These are phyloP conservation scores for Platanthera guangdongensis DNA, from an alignment of 106 monocot species.

Conservation along the genomic window DNA sequence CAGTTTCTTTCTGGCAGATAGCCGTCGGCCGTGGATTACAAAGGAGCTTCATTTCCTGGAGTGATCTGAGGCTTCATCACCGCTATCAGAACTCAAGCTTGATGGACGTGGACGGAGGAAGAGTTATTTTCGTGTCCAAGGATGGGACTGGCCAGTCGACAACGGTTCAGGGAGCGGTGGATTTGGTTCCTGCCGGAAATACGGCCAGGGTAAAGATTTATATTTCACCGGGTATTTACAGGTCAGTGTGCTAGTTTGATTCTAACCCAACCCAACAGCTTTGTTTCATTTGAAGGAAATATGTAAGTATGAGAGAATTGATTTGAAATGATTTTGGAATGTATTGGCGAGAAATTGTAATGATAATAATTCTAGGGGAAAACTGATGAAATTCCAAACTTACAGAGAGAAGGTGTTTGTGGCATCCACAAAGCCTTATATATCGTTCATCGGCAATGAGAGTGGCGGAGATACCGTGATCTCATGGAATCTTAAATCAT, in stretches of 20 bases:
- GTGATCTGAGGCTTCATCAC: slow-evolving; percentile 21
- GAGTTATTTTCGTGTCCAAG: slow-evolving; percentile 48
- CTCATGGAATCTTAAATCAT: slow-evolving; percentile 41
- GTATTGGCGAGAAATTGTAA: no score
- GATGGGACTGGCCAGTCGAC: slow-evolving; percentile 54
- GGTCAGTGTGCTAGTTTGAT: slow-evolving; percentile 20
- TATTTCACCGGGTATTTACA: slow-evolving; percentile 58
- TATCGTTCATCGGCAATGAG: slow-evolving; percentile 40
- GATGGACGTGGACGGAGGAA: not conserved
- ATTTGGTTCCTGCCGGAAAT: slow-evolving; percentile 67
- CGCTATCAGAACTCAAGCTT: not conserved
- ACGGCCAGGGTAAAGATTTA: slow-evolving; percentile 55
- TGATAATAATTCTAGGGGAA: not conserved
- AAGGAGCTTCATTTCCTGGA: slow-evolving; percentile 38
- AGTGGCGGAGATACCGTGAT: slow-evolving; percentile 26
- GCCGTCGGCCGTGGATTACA: not conserved
- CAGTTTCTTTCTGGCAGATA: not conserved
- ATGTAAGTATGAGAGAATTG: no score
- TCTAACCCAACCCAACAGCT: no score
- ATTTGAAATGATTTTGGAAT: no score
- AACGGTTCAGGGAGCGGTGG: slow-evolving; percentile 84
- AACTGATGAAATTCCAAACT: not conserved
- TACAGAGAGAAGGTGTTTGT: slow-evolving; percentile 54
- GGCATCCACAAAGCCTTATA: slow-evolving; percentile 45
- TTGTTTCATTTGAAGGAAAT: no score